phyloP scores from a whole-genome alignment of 73 alveolate species.

The Paramecium biaurelia region DNA sequence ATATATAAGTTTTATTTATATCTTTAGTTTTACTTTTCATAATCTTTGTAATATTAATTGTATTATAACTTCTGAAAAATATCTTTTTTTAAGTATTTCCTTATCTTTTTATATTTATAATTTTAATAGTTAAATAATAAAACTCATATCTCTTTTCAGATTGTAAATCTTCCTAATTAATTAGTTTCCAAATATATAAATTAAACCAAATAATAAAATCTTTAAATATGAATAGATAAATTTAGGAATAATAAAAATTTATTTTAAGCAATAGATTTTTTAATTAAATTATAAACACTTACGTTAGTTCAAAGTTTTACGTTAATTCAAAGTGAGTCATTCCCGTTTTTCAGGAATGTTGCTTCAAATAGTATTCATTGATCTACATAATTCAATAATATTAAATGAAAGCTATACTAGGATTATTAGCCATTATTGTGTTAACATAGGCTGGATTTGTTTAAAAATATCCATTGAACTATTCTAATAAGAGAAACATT shows the following conservation, averaged over 20 bases:
- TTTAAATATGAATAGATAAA: not conserved
- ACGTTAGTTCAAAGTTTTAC: not conserved
- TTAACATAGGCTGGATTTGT: slow-evolving; percentile 1
- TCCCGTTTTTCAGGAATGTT: not conserved
- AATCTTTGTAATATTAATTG: too few species aligned
- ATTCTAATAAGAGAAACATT: not conserved
- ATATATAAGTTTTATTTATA: too few species aligned
- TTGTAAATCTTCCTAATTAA: too few species aligned
- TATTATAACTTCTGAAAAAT: too few species aligned
- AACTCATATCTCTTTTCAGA: too few species aligned
- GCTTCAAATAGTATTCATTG: not conserved
- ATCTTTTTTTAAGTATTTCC: too few species aligned
- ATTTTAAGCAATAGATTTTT: not conserved
- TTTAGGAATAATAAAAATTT: not conserved
- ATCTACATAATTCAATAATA: not conserved
- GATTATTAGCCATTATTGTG: not conserved
- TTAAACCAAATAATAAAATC: not conserved
- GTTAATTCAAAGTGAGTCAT: not conserved
- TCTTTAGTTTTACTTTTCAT: too few species aligned
- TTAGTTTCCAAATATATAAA: too few species aligned
- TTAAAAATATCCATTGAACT: slow-evolving; percentile 22
- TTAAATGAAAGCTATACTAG: not conserved
- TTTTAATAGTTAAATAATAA: too few species aligned
- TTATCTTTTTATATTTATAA: too few species aligned
- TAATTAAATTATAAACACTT: not conserved